phyloP scores from a whole-genome alignment of 2,329 filamentous ascomycete genomes.

The Cytospora piceae region DNA sequence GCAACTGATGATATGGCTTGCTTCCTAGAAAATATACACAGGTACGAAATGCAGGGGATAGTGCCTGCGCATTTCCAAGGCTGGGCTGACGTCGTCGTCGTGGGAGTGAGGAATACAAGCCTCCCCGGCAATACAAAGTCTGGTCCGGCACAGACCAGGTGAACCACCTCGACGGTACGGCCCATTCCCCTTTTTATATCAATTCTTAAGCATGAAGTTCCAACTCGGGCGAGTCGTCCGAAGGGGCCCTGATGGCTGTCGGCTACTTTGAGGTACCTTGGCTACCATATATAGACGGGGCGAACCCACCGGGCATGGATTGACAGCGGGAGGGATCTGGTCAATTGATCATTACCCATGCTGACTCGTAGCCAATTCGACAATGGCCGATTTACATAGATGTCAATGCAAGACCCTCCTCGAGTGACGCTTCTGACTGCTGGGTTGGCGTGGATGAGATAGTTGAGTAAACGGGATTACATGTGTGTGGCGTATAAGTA shows the following conservation, averaged over 20 bases:
- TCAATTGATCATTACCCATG: no score
- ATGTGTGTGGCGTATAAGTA: not conserved
- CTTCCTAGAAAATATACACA: not conserved
- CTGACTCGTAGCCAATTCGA: no score
- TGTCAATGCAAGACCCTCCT: no score
- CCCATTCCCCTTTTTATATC: not conserved
- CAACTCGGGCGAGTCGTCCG: slow-evolving; percentile 19
- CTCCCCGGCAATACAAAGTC: not conserved
- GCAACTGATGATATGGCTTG: not conserved
- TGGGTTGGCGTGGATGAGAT: no score
- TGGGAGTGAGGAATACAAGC: not conserved
- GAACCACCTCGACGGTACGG: not conserved
- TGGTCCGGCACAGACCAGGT: slow-evolving; percentile 11
- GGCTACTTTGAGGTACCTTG: not conserved
- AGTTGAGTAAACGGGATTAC: no score
- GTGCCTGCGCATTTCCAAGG: not conserved
- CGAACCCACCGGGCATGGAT: not conserved
- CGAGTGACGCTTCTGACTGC: no score
- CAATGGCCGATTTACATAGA: no score
- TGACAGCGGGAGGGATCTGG: no score
- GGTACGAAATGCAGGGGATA: not conserved
- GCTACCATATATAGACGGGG: not conserved
- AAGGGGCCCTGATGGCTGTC: not conserved
- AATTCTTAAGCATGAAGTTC: not conserved
- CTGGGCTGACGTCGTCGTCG: not conserved